Conservation (phyloP, 345 rosid genomes). For the Syzygium grande region DNA sequence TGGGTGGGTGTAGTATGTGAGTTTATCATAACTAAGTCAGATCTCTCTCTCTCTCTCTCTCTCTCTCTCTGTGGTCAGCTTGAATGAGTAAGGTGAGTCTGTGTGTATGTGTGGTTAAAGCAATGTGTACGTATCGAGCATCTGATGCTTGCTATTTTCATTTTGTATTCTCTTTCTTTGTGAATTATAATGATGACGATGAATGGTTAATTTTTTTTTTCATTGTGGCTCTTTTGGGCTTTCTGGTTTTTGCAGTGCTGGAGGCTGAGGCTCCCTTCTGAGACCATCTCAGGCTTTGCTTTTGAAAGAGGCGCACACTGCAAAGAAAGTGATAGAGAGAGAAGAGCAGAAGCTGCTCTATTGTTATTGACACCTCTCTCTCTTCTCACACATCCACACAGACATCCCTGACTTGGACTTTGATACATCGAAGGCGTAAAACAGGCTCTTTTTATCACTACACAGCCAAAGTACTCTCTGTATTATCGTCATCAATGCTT, state of each 20-base stretch:
- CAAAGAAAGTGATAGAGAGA: slow-evolving; percentile 40
- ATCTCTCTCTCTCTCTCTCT: background rate
- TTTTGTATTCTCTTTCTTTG: slow-evolving; percentile 6
- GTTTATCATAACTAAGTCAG: background rate
- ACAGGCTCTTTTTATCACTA: slow-evolving; percentile 20
- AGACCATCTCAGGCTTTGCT: slow-evolving; percentile 25
- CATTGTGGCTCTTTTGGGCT: background rate
- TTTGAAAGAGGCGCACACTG: slow-evolving; percentile 15
- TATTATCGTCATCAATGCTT: slow-evolving; percentile 50
- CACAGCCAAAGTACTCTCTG: slow-evolving; percentile 33
- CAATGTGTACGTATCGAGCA: slow-evolving; percentile 3
- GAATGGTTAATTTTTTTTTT: background rate
- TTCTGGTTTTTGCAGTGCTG: slow-evolving; percentile 18
- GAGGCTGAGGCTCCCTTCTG: slow-evolving; percentile 19
- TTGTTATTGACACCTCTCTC: background rate
- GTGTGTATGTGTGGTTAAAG: background rate
- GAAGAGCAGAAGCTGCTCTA: slow-evolving; percentile 4
- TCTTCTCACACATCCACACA: background rate
- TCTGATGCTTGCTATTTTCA: slow-evolving; percentile 12
- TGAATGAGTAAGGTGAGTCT: background rate
- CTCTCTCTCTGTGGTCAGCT: background rate
- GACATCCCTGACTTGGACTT: slow-evolving; percentile 67
- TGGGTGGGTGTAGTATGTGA: background rate
- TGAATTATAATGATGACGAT: background rate
- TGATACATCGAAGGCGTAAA: slow-evolving; percentile 56